Base-by-base conservation (phyloP, 2,329 filamentous ascomycete species). In the Penicillium capsulatum region DNA sequence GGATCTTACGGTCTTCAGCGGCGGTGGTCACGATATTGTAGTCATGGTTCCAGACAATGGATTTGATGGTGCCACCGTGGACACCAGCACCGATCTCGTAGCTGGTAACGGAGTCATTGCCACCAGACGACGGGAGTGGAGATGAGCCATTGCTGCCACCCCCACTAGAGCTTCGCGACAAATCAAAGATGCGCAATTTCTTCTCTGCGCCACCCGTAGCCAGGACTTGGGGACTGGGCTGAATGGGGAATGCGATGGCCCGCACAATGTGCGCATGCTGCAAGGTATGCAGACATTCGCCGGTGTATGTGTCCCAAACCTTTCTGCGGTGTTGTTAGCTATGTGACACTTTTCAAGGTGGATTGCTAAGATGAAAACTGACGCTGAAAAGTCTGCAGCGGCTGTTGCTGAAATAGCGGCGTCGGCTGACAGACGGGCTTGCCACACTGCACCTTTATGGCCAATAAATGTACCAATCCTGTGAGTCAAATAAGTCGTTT, bases 391-490 rank as follows among this genome's bases (percentile, higher is more conserved):
- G 65, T 98, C 92, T 35, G 92, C 92, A 34, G 90, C 94, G 32
- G 87, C 92, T 22, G 94, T 97, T 7, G 90, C 92, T 41, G 92
- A 91, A 33, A 89, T 83, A 17, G 80, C 81, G 29, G 89, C 87
- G 68, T 97, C 89, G 14, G 86, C 82, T 37, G 89, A 95, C 24
- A 98, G 76, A 55, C 90, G 81, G 38, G 90, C 87, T 70, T 96
- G 90, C 89, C 92, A 98, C 44, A 97, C 91, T 26, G 92, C 92
- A 48, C 92, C 92, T 70, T 98, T 97, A 73, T 98, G 92, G 28
- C 92, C 92, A 57, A 98, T 84, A 63, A 97, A 97, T 26, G 92
- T 97, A 34, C 92, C 92, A 55, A 97, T 97, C 86, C 77, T 80
- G 17, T 6, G 16, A 42, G 29, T 14, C 14, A n/a, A n/a, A 29